Base-by-base conservation (phyloP, 345 rosid species). In the Rubroshorea leprosula region DNA sequence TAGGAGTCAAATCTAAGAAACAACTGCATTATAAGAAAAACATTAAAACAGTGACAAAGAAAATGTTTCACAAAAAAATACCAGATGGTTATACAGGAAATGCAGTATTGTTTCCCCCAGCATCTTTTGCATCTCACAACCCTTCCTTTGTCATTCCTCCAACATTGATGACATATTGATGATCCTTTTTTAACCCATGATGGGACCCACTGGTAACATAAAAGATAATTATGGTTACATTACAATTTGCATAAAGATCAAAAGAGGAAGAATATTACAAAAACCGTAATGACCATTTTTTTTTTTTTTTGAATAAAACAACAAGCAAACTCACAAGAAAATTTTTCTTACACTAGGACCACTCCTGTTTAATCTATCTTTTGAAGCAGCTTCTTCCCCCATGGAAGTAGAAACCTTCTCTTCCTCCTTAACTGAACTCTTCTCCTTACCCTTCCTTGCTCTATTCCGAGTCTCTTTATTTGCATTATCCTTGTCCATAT, bases 91-190 rank as follows among this genome's bases (percentile, higher is more conserved):
- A 77, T 59, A 60, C 90, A 84, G 0, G 55, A 65, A 47, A 29
- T n/a, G 62, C 90, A 84, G 60, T 58, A 81, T 0, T 85, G 83
- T 72, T 75, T 81, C 18, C 48, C 51, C 6, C 27, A 47, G 58
- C 87, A 81, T 1, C 8, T 49, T 16, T 23, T 52, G 71, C 87
- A 84, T 15, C 75, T 44, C 46, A 74, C 80, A 62, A 77, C 80
- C 17, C 43, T 43, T 18, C 73, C 81, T 22, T 65, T 81, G 27
- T 84, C 85, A 49, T 63, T 77, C 49, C 82, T 54, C 57, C 81
- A 74, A 62, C 90, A 84, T 41, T 84, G 90, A 55, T 84, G 86
- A 54, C 90, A 84, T 78, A 65, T 80, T 38, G 23, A 19, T 4
- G 74, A 57, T 13, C 43, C 7, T 44, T 44, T n/a, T 5, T 1